These are phyloP conservation scores for Phyllostachys edulis DNA, from an alignment of 176 grass and related monocot species.

Conservation along the genomic window DNA sequence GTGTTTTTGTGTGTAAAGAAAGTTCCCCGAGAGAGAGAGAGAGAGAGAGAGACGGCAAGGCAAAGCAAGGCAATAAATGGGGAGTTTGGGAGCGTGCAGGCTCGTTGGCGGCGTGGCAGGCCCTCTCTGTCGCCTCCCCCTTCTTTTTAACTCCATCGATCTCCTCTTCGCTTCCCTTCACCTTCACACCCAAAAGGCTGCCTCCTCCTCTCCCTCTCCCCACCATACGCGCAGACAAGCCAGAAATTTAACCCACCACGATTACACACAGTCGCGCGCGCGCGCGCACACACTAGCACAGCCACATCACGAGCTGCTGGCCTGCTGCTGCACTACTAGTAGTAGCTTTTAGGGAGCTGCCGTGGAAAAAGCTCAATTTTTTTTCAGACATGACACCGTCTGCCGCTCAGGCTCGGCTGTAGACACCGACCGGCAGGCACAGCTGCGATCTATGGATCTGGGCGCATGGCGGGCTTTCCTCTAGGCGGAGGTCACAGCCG, in stretches of 20 bases:
- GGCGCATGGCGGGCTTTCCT: conserved; percentile 82
- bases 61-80: conserved; percentile 39
- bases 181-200: not conserved
- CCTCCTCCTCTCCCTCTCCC: not conserved
- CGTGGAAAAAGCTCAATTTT: not conserved
- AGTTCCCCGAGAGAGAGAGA: not conserved
- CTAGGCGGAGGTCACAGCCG: conserved; percentile 54
- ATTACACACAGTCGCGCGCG: not conserved
- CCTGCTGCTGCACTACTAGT: not conserved
- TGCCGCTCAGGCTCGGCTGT: not conserved
- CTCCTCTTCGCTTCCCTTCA: not conserved
- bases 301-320: not conserved
- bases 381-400: not conserved
- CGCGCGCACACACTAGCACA: too few species aligned
- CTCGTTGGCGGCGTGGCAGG: conserved; percentile 91
- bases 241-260: conserved; percentile 37
- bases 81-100: conserved; percentile 50
- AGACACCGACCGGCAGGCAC: not conserved
- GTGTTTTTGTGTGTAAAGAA: not conserved
- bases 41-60: not conserved
- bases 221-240: conserved; percentile 26
- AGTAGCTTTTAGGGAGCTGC: not conserved
- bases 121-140: conserved; percentile 36
- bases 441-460: conserved; percentile 67
- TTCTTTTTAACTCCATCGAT: not conserved